Conservation (phyloP, 2,329 filamentous ascomycete species). For the Colletotrichum melonis region DNA sequence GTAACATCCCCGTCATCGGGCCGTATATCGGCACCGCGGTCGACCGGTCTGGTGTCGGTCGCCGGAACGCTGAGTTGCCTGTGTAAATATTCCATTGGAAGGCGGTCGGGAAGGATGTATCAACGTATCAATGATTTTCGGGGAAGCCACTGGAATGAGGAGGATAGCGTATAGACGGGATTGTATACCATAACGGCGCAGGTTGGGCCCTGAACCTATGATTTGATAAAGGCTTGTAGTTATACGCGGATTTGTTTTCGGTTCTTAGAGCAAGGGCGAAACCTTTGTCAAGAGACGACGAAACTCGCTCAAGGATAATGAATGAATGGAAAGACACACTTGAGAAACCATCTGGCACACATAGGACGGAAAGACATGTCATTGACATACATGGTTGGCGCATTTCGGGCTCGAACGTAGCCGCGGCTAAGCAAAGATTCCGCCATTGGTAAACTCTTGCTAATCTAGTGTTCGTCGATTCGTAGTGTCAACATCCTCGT, state of each 20-base stretch:
- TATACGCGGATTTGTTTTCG: not conserved
- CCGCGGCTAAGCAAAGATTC: constrained; percentile 31
- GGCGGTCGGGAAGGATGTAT: not conserved
- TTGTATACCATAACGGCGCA: constrained; percentile 37
- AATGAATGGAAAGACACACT: constrained; percentile 21
- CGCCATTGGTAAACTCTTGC: constrained; percentile 34
- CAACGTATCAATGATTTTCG: not conserved
- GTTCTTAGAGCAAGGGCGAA: not conserved
- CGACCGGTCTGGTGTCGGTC: constrained; percentile 76
- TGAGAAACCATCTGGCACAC: not conserved
- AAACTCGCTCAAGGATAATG: constrained; percentile 6
- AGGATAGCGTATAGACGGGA: constrained; percentile 18
- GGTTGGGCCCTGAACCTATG: not conserved
- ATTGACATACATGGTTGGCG: not conserved
- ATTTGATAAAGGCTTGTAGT: constrained; percentile 15
- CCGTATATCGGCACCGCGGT: constrained; percentile 83
- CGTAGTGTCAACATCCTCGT: constrained; percentile 35
- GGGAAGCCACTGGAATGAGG: constrained; percentile 25
- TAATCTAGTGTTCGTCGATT: constrained; percentile 37
- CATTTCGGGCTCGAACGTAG: not conserved
- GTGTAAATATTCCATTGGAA: constrained; percentile 61
- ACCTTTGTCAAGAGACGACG: not conserved
- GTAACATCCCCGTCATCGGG: constrained; percentile 85
- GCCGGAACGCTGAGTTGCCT: constrained; percentile 81
- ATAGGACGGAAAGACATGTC: not conserved